Evolutionary conservation across 2,329 filamentous ascomycete genomes (phyloP).

Genomic region (Alternaria rosae): DNA sequence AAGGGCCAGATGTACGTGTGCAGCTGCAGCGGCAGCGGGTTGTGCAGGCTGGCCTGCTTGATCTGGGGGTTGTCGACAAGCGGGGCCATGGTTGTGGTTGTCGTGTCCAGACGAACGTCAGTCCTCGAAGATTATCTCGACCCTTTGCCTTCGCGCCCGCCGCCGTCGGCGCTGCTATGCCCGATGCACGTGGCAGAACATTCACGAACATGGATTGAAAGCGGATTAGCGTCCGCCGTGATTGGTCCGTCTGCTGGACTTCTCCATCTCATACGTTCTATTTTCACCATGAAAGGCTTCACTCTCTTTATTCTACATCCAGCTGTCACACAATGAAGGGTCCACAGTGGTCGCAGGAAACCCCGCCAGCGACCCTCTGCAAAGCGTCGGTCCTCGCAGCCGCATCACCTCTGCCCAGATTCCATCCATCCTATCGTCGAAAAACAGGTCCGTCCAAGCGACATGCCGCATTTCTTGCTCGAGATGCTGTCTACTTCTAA

Average conservation of each 20-base stretch:
- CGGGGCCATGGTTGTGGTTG: conserved; percentile 53
- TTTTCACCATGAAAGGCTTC: neutral
- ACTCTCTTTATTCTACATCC: neutral
- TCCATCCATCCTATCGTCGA: conserved; percentile 13
- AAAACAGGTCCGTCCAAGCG: conserved; percentile 34
- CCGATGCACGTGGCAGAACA: conserved; percentile 14
- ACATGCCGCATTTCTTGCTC: conserved; percentile 22
- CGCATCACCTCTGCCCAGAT: conserved; percentile 12
- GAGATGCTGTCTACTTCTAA: conserved; percentile 12
- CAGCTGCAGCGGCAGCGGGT: conserved; percentile 79
- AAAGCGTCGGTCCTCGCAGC: neutral
- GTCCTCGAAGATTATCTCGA: conserved; percentile 19
- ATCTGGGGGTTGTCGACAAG: conserved; percentile 95
- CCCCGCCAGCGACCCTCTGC: neutral
- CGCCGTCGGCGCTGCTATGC: conserved; percentile 11
- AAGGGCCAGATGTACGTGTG: conserved; percentile 96
- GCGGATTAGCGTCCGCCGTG: conserved; percentile 4
- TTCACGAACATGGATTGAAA: conserved; percentile 12
- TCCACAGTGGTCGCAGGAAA: neutral
- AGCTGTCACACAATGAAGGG: neutral
- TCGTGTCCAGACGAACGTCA: conserved; percentile 25
- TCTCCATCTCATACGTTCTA: neutral
- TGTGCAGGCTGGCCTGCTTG: conserved; percentile 84
- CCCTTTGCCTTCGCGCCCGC: conserved; percentile 21
- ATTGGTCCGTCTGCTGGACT: conserved; percentile 15